These are phyloP conservation scores for Plantago rigida DNA, from an alignment of 305 asterid genomes.

Conservation along the genomic window DNA sequence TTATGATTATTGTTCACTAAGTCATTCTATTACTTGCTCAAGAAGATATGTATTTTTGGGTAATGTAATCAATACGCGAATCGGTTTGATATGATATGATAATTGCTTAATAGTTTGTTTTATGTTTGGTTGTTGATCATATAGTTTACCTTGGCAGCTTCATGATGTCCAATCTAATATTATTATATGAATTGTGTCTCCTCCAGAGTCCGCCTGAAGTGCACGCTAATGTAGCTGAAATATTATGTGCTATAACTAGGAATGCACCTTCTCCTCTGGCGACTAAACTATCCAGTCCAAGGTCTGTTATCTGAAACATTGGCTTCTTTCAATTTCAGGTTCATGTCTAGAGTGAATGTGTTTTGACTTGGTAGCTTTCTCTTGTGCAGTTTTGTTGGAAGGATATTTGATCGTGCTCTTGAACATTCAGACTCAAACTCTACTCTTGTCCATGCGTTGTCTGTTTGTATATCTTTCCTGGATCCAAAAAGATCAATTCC, in stretches of 20 bases:
- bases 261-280: constrained; percentile 71
- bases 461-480: constrained; percentile 81
- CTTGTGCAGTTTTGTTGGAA: constrained; percentile 65
- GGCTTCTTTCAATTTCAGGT: constrained; percentile 6
- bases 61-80: no score
- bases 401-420: constrained; percentile 80
- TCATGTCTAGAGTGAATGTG: constrained; percentile 8
- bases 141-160: constrained; percentile 3
- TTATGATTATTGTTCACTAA: no score
- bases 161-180: constrained; percentile 16
- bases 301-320: constrained; percentile 33
- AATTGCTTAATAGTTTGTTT: not conserved
- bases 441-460: constrained; percentile 69
- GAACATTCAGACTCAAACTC: constrained; percentile 73
- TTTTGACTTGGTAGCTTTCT: constrained; percentile 24
- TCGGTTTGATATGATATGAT: no score
- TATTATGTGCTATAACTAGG: constrained; percentile 73
- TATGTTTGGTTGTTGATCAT: constrained; percentile 22
- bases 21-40: no score
- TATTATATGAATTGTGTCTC: constrained; percentile 12
- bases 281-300: constrained; percentile 66
- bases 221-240: constrained; percentile 83
- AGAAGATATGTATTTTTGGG: no score
- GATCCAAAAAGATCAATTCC: constrained; percentile 85
- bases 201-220: constrained; percentile 69